phyloP scores from a whole-genome alignment of 2,329 filamentous ascomycete genomes.

The Sporothrix brasiliensis region DNA sequence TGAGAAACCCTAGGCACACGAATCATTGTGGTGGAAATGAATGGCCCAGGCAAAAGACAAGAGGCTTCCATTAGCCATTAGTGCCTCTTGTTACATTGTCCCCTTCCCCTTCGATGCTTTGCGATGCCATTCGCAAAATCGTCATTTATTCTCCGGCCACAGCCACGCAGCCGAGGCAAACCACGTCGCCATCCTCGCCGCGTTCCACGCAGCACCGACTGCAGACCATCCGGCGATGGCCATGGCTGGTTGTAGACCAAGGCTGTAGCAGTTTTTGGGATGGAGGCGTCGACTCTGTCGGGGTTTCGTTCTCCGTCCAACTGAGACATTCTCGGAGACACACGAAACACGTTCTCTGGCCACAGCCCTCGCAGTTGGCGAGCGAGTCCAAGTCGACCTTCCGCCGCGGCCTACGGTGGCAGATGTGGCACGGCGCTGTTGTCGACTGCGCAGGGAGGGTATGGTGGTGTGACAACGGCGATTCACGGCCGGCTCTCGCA shows the following conservation, averaged over 20 bases:
- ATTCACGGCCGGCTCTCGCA: neutral
- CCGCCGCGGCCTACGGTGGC: conserved; percentile 65
- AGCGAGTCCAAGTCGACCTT: conserved; percentile 68
- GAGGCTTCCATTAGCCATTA: neutral
- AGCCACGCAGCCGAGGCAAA: conserved; percentile 64
- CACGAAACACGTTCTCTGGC: conserved; percentile 66
- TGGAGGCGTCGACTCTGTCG: neutral
- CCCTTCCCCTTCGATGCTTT: neutral
- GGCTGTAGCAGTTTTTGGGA: conserved; percentile 23
- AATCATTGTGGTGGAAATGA: neutral
- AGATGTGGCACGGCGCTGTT: conserved; percentile 63
- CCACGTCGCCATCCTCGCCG: conserved; percentile 65
- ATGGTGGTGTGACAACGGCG: conserved; percentile 25
- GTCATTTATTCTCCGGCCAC: neutral
- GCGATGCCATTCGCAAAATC: neutral
- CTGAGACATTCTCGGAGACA: conserved; percentile 67
- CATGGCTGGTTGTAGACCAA: conserved; percentile 46
- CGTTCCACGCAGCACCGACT: conserved; percentile 70
- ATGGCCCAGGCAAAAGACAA: neutral
- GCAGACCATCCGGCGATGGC: conserved; percentile 61
- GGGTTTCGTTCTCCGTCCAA: conserved; percentile 44
- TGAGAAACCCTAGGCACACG: neutral
- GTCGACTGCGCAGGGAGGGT: conserved; percentile 31
- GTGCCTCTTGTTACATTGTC: neutral
- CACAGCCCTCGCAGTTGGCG: conserved; percentile 65